A percentile compares a stretch with the other conserved stretches of the same genome.
These are phyloP conservation scores for Cubamyces lactineus DNA, from an alignment of 768 basidiomycete species.

Conservation along the genomic window DNA sequence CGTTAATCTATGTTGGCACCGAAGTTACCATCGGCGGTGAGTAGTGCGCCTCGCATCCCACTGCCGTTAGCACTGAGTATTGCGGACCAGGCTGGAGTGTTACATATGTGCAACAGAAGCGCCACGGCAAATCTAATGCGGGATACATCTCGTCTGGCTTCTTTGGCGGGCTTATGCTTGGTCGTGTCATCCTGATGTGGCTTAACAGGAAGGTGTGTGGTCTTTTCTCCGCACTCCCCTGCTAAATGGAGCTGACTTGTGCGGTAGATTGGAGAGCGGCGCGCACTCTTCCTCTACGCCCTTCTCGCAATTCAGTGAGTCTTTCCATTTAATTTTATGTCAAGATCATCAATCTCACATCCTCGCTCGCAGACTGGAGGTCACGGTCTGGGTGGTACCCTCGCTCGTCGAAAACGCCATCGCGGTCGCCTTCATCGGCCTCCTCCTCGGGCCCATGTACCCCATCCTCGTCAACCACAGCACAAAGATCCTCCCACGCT, in stretches of 20 bases:
- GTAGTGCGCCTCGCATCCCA: not conserved
- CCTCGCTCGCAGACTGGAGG: conserved; percentile 18
- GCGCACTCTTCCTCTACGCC: conserved; percentile 33
- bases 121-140: conserved; percentile 40
- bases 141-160: conserved; percentile 49
- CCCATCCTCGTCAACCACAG: conserved; percentile 70
- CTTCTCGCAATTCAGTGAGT: conserved; percentile 33
- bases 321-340: conserved; percentile 21
- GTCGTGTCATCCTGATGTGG: conserved; percentile 31
- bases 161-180: conserved; percentile 40
- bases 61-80: not conserved
- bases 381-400: conserved; percentile 54
- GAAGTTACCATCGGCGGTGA: conserved; percentile 48
- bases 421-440: conserved; percentile 40
- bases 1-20: conserved; percentile 47
- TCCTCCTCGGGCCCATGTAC: conserved; percentile 54
- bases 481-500: conserved; percentile 67
- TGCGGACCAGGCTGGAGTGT: conserved; percentile 44
- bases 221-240: too few relatives aligned
- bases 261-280: conserved; percentile 31
- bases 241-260: not conserved
- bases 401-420: conserved; percentile 54
- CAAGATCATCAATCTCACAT: not conserved
- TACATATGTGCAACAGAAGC: conserved; percentile 44
- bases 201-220: conserved; percentile 31